Conservation (phyloP, 768 basidiomycete species). For the Serpula lacrymans region DNA sequence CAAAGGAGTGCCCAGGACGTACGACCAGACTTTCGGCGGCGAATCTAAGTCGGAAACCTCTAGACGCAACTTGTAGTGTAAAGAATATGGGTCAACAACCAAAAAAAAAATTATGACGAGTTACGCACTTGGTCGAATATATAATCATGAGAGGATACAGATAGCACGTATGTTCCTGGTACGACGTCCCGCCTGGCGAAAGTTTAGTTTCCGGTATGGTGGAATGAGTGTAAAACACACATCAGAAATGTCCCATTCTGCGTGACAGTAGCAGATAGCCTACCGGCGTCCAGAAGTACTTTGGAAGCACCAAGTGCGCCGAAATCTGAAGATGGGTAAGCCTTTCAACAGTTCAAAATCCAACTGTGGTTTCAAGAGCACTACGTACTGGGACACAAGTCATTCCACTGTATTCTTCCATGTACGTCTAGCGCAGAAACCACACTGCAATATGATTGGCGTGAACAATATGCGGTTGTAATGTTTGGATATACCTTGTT, state of each 20-base stretch:
- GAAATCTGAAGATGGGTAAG: conserved; percentile 23
- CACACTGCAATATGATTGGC: conserved; percentile 9
- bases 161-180: conserved; percentile 67
- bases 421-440: conserved; percentile 50
- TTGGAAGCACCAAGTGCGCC: conserved; percentile 51
- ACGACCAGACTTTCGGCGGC: conserved; percentile 54
- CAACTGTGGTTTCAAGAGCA: conserved; percentile 6
- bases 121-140: conserved; percentile 63
- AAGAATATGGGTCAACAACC: conserved; percentile 6
- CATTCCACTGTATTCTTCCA: conserved; percentile 70
- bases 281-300: conserved; percentile 60
- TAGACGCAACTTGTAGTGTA: conserved; percentile 53
- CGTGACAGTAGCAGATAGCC: conserved; percentile 48
- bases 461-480: background rate
- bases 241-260: conserved; percentile 63
- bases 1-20: conserved; percentile 66
- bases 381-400: conserved; percentile 61
- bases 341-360: conserved; percentile 1
- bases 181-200: conserved; percentile 58
- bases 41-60: conserved; percentile 50
- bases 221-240: conserved; percentile 35
- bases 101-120: background rate
- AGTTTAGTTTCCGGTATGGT: conserved; percentile 8
- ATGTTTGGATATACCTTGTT: conserved; percentile 16
- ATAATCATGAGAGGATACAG: conserved; percentile 63